Evolutionary conservation across 306 rosid genomes (phyloP).

Genomic region (Geum urbanum): DNA sequence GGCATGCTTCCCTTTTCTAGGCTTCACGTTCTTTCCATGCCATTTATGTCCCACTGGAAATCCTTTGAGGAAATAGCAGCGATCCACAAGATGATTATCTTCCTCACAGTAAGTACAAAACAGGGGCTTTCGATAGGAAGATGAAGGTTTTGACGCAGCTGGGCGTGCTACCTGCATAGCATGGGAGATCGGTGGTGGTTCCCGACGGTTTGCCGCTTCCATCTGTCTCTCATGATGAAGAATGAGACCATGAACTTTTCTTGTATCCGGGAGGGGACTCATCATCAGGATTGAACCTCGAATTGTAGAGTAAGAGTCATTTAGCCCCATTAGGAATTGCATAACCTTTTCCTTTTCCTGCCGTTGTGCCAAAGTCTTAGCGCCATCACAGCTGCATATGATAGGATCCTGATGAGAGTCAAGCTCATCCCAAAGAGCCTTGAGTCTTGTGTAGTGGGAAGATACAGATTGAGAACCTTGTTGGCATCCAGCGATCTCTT

Average conservation of each 20-base stretch:
- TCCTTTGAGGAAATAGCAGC: background rate
- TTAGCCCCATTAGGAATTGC: background rate
- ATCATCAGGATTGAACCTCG: conserved; percentile 8
- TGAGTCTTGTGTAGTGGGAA: background rate
- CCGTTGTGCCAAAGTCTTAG: background rate
- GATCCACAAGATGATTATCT: background rate
- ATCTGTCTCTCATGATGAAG: conserved; percentile 7
- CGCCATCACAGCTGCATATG: background rate
- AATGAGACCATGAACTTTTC: background rate
- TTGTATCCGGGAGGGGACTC: conserved; percentile 8
- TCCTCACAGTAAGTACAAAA: background rate
- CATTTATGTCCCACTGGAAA: conserved; percentile 3
- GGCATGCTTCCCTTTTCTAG: background rate
- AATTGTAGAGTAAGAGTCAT: background rate
- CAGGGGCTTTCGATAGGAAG: background rate
- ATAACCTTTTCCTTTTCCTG: background rate
- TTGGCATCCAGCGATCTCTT: background rate
- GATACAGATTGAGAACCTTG: background rate
- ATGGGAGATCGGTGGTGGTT: background rate
- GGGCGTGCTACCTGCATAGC: background rate
- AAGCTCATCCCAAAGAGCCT: conserved; percentile 3
- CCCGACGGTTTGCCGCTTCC: background rate
- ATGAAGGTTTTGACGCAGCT: background rate
- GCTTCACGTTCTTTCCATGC: conserved; percentile 16
- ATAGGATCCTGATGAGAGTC: conserved; percentile 1